These are phyloP conservation scores for Colletotrichum sp. DNA, from an alignment of 2,329 filamentous ascomycete genomes.

Conservation along the genomic window DNA sequence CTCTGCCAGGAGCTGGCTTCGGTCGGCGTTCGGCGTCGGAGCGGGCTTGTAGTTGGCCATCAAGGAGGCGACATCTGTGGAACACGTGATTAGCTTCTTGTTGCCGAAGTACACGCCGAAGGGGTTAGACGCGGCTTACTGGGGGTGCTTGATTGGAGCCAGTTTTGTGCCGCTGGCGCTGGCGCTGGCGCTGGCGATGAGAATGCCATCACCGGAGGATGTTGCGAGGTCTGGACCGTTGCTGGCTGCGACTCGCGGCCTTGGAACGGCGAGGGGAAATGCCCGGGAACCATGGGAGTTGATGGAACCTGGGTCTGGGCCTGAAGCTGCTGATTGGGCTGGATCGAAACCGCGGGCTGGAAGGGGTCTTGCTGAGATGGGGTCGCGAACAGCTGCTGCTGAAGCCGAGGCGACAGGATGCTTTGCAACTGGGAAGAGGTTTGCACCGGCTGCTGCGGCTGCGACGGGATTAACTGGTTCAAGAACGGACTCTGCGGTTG, in stretches of 20 bases:
- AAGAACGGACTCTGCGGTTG: neutral
- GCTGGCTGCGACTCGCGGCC: neutral
- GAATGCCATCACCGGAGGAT: neutral
- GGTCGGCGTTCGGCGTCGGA: neutral
- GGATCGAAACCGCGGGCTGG: neutral
- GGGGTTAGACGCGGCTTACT: neutral
- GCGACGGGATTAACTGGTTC: neutral
- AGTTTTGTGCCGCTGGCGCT: neutral
- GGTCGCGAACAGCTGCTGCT: neutral
- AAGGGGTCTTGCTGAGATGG: neutral
- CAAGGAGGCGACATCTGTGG: neutral
- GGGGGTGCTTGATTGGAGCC: neutral
- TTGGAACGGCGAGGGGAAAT: neutral
- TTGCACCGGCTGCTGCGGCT: neutral
- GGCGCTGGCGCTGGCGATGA: neutral
- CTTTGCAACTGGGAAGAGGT: neutral
- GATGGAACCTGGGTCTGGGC: neutral
- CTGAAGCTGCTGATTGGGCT: neutral
- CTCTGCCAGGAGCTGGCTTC: neutral
- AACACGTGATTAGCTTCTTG: neutral
- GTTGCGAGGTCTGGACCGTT: neutral
- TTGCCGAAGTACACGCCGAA: neutral
- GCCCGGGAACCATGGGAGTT: neutral
- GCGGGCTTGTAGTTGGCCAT: neutral
- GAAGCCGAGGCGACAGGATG: neutral